Evolutionary conservation across 2,329 filamentous ascomycete species (phyloP).

Genomic region (Paecilomyces fulvus): DNA sequence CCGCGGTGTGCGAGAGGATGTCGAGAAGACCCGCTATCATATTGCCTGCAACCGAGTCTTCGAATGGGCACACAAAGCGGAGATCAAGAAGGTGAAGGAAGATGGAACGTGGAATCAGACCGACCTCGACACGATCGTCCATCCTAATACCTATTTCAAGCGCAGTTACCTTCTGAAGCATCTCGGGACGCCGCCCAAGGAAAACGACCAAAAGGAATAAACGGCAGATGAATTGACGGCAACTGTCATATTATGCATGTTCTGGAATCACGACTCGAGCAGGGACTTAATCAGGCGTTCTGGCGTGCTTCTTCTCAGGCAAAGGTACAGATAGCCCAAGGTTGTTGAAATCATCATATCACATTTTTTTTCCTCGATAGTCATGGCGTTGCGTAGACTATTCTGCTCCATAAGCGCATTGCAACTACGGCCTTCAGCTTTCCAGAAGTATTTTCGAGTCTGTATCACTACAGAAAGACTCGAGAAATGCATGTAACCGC

Average conservation of each 20-base stretch:
- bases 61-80: conserved; percentile 71
- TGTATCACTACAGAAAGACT: background rate
- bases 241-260: conserved; percentile 8
- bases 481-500: conserved; percentile 47
- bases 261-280: background rate
- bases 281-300: background rate
- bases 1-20: conserved; percentile 77
- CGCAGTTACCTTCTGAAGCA: conserved; percentile 84
- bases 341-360: background rate
- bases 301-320: background rate
- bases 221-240: conserved; percentile 8
- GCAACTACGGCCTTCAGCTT: background rate
- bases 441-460: background rate
- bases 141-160: conserved; percentile 98
- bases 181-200: conserved; percentile 47
- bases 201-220: conserved; percentile 49
- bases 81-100: conserved; percentile 69
- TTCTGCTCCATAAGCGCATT: background rate
- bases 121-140: conserved; percentile 88
- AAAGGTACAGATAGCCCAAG: background rate
- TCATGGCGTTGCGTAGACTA: background rate
- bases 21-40: conserved; percentile 80
- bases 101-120: conserved; percentile 61
- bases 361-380: background rate
- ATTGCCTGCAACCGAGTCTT: conserved; percentile 97